Base-by-base conservation (phyloP, 805 yeast species). In the Schwanniomyces pseudopolymorphus region DNA sequence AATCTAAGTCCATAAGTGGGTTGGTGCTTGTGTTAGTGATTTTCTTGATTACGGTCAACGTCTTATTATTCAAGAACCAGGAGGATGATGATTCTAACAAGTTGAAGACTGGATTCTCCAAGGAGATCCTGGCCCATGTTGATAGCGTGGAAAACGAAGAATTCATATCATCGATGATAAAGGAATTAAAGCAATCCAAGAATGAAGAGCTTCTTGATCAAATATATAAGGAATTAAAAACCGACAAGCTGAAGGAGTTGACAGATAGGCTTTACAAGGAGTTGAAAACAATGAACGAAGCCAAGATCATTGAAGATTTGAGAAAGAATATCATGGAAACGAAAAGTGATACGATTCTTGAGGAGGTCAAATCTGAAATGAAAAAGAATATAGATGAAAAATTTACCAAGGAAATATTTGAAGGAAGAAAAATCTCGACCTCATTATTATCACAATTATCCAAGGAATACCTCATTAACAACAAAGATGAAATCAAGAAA, bases 351-450 rank as follows among this genome's bases (percentile, higher is more conserved):
- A 28, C 6, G 14, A 16, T 47, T 11, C 1, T 44, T n/a, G 26
- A 33, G 7, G 44, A 39, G 1, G n/a, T 51, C 31, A 45, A 44
- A 35, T 22, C 26, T 3, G 44, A 44, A 17, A 41, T 56, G 20
- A 19, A 27, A n/a, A 22, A 38, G 21, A 14, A 24, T n/a, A 16
- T 38, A 13, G 28, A 38, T 7, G 13, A 24, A 2, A 43, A 52
- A 17, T 52, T 53, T 44, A 57, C 60, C 14, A 17, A 42, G 16
- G 44, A 48, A 27, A 33, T 49, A 20, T 59, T 45, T 36, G 39
- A 38, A 17, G 54, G 49, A 20, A 47, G 50, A 36, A 33, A 46
- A 13, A 36, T 56, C 5, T 47, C 55, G 13, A 48, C 42, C 37
- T 39, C 43, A 8, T 31, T 56, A 13, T 46, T 53, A 44, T 45